A percentile compares a stretch with the other conserved stretches of the same genome.
Evolutionary conservation across 345 rosid species (phyloP).

Genomic region (Heritiera littoralis): DNA sequence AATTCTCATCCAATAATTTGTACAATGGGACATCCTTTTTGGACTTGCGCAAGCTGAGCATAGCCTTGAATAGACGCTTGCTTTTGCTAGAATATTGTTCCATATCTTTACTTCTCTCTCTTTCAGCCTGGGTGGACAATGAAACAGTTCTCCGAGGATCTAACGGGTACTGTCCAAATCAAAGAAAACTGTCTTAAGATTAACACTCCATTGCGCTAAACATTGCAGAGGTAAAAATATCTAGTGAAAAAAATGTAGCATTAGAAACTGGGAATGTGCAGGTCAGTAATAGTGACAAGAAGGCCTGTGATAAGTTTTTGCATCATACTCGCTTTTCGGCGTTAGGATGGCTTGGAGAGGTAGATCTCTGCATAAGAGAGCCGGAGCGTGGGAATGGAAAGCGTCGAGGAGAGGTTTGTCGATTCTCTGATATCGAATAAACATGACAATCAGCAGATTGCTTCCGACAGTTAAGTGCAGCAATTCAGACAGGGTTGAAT

Average conservation of each 20-base stretch:
- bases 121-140: conserved; percentile 32
- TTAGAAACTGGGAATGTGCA: neutral
- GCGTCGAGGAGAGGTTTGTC: conserved; percentile 51
- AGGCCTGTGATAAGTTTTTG: neutral
- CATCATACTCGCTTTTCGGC: conserved; percentile 41
- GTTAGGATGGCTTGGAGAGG: conserved; percentile 43
- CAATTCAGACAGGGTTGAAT: neutral
- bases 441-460: conserved; percentile 14
- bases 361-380: conserved; percentile 52
- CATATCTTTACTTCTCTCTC: conserved; percentile 37
- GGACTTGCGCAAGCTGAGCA: conserved; percentile 66
- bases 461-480: neutral
- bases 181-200: neutral
- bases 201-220: neutral
- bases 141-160: conserved; percentile 55
- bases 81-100: conserved; percentile 48
- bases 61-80: conserved; percentile 62
- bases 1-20: conserved; percentile 40
- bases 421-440: conserved; percentile 41
- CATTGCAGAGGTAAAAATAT: neutral
- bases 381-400: conserved; percentile 48
- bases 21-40: conserved; percentile 36
- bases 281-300: neutral
- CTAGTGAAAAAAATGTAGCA: neutral
- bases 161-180: conserved; percentile 39